phyloP scores from a whole-genome alignment of 768 basidiomycete genomes.

The Pluteus cervinus region DNA sequence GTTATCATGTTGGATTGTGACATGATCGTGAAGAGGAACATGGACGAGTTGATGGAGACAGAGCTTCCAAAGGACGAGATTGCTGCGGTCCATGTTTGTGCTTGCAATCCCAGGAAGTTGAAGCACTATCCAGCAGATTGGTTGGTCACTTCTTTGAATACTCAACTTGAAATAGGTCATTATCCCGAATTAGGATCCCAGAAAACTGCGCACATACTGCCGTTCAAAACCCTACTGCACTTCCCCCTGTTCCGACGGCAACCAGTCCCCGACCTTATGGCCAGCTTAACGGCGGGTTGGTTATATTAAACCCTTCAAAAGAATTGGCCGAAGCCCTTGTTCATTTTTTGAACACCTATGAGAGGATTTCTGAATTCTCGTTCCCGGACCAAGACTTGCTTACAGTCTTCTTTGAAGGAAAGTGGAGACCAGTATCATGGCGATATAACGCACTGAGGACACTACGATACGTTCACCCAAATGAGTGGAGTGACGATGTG shows the following conservation, averaged over 20 bases:
- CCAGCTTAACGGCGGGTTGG: slow-evolving; percentile 87
- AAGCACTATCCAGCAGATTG: slow-evolving; percentile 88
- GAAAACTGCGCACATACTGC: slow-evolving; percentile 81
- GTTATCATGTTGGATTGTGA: slow-evolving; percentile 82
- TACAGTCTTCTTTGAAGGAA: slow-evolving; percentile 69
- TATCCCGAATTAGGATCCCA: slow-evolving; percentile 63
- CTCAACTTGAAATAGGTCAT: slow-evolving; percentile 8
- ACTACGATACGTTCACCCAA: slow-evolving; percentile 61
- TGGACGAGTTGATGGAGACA: slow-evolving; percentile 70
- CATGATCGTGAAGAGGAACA: slow-evolving; percentile 78
- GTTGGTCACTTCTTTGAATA: slow-evolving; percentile 30
- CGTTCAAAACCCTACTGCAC: slow-evolving; percentile 38
- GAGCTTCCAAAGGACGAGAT: slow-evolving; percentile 64
- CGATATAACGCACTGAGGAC: slow-evolving; percentile 93
- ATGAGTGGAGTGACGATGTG: slow-evolving; percentile 81
- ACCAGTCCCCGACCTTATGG: slow-evolving; percentile 64
- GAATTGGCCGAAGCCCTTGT: slow-evolving; percentile 47
- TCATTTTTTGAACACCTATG: slow-evolving; percentile 44
- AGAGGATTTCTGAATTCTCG: slow-evolving; percentile 33
- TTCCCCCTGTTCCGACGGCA: slow-evolving; percentile 26
- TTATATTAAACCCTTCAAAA: slow-evolving; percentile 75
- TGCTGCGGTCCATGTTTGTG: slow-evolving; percentile 85
- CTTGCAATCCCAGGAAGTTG: slow-evolving; percentile 87
- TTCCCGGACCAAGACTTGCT: slow-evolving; percentile 96
- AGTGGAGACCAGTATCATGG: slow-evolving; percentile 77